Conservation (phyloP, 1,284 basidiomycete species). For the Puccinia hordei region DNA sequence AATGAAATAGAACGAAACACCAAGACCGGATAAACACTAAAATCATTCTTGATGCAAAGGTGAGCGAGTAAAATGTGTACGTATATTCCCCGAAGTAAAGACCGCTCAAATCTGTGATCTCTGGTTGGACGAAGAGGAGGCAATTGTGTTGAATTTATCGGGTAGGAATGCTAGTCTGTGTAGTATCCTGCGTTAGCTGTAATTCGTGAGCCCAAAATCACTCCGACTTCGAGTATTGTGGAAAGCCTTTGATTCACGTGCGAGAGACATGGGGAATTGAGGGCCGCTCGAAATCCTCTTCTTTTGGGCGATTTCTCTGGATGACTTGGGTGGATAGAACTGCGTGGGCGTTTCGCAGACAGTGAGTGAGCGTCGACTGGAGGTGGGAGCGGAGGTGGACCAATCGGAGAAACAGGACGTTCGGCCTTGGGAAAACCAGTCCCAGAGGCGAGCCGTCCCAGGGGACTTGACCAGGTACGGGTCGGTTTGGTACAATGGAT, state of each 20-base stretch:
- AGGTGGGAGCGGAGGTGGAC: slow-evolving; percentile 31
- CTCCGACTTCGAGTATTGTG: background rate
- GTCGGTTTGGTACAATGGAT: background rate
- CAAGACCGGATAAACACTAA: too few species aligned
- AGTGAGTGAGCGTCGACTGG: slow-evolving; percentile 3
- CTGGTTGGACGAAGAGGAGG: background rate
- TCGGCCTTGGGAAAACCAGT: background rate
- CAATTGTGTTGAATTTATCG: background rate
- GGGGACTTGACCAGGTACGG: background rate
- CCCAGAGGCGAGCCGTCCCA: background rate
- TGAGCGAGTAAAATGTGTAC: too few species aligned
- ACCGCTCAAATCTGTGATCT: too few species aligned
- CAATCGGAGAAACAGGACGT: slow-evolving; percentile 33
- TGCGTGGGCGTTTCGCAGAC: background rate
- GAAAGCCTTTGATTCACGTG: background rate
- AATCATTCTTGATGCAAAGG: too few species aligned
- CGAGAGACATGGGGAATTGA: background rate
- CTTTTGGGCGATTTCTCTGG: background rate
- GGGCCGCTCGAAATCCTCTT: slow-evolving; percentile 2
- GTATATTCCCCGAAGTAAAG: too few species aligned
- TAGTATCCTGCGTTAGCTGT: background rate
- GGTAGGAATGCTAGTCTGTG: background rate
- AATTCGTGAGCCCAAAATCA: slow-evolving; percentile 3
- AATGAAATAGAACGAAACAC: too few species aligned
- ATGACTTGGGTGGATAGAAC: background rate